Conservation (phyloP, 2,329 filamentous ascomycete genomes). For the Botrytis paeoniae region DNA sequence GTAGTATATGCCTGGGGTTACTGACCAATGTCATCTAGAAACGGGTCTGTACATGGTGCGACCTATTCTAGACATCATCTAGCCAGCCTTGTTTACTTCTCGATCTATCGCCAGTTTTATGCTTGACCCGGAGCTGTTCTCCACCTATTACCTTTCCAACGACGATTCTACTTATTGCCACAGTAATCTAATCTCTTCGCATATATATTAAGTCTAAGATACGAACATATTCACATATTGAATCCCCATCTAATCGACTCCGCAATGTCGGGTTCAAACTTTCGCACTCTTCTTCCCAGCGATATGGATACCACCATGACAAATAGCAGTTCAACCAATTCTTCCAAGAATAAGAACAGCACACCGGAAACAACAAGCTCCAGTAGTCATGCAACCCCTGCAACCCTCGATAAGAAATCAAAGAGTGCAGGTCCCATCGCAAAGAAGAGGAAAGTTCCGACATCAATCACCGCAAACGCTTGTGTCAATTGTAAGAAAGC, state of each 20-base stretch:
- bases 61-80: neutral
- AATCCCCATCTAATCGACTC: neutral
- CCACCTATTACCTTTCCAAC: neutral
- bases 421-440: neutral
- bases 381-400: too few relatives aligned
- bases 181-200: neutral
- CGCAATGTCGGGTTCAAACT: neutral
- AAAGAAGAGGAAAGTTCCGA: neutral
- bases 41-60: neutral
- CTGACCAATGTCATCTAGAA: neutral
- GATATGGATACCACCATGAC: neutral
- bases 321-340: neutral
- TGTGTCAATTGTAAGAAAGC: slow-evolving; percentile 4
- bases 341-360: neutral
- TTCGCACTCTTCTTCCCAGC: neutral
- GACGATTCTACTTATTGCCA: neutral
- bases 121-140: neutral
- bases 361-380: slow-evolving; percentile 1
- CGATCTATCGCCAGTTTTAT: neutral
- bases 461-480: slow-evolving; percentile 4
- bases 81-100: neutral
- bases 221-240: neutral
- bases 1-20: neutral
- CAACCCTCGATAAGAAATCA: neutral
- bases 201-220: neutral